These are phyloP conservation scores for Akebia trifoliata DNA, from an alignment of 164 flowering plant genomes.

Conservation along the genomic window DNA sequence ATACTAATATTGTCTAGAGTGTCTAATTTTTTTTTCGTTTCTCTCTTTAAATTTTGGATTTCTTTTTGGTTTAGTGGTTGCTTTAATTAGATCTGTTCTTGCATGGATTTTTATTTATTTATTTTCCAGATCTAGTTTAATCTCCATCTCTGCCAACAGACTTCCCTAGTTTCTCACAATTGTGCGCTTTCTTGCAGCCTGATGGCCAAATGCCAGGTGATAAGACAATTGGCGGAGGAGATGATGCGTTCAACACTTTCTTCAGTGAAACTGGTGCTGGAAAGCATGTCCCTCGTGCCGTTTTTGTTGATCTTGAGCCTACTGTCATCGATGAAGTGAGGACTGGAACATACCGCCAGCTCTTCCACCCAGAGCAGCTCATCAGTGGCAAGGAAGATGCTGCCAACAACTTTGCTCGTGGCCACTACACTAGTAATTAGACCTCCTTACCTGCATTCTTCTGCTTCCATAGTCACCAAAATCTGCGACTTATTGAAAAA, in stretches of 20 bases:
- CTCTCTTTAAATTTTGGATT: neutral
- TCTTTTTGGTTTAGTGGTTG: neutral
- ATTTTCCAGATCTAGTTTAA: too few species aligned
- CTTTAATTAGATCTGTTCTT: neutral
- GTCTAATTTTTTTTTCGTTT: neutral
- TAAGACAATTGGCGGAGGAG: slow-evolving; percentile 68
- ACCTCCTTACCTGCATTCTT: too few species aligned
- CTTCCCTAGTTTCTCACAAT: neutral
- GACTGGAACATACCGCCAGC: slow-evolving; percentile 68
- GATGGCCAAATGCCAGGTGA: slow-evolving; percentile 89
- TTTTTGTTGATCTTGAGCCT: slow-evolving; percentile 63
- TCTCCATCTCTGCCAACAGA: neutral
- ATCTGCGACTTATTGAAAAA: too few species aligned
- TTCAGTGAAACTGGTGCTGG: slow-evolving; percentile 84
- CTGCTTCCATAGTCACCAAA: too few species aligned
- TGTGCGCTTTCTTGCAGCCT: slow-evolving; percentile 32
- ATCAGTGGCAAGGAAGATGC: slow-evolving; percentile 70
- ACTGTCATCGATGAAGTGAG: slow-evolving; percentile 66
- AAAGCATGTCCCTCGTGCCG: slow-evolving; percentile 76
- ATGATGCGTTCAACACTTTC: slow-evolving; percentile 81
- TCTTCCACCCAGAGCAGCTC: slow-evolving; percentile 78
- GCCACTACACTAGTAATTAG: slow-evolving; percentile 56
- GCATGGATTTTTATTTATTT: too few species aligned
- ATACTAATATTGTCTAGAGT: neutral
- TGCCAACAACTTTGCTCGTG: slow-evolving; percentile 65